A percentile compares a stretch with the other conserved stretches of the same genome.
Conservation (phyloP, 352 stramenopile genomes). For the Phytopythium boreale region DNA sequence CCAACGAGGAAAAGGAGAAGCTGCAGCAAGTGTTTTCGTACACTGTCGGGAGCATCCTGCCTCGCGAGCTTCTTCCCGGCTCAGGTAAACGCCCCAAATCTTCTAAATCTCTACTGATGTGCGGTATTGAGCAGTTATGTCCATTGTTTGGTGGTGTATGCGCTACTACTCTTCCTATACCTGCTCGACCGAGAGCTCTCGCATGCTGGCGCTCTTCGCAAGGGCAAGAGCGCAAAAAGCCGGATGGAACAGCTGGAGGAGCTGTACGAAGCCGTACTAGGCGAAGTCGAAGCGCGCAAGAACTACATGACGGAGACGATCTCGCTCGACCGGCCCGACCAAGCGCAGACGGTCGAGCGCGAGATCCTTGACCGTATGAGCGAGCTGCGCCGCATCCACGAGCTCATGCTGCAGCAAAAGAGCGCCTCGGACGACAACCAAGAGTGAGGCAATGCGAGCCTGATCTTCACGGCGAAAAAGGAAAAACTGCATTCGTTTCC, state of each 20-base stretch:
- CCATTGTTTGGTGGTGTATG: not conserved
- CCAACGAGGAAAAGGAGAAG: conserved; percentile 82
- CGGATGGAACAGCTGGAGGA: conserved; percentile 56
- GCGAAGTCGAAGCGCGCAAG: conserved; percentile 64
- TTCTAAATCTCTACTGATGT: not conserved
- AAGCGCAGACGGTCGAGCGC: conserved; percentile 42
- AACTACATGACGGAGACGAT: conserved; percentile 68
- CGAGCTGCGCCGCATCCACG: conserved; percentile 61
- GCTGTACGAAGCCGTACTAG: conserved; percentile 54
- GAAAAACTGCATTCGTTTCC: not conserved
- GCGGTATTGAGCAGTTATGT: not conserved
- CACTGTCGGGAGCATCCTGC: conserved; percentile 62
- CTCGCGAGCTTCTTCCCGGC: conserved; percentile 63
- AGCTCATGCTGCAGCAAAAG: conserved; percentile 53
- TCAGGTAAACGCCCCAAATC: conserved; percentile 52
- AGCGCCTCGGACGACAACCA: conserved; percentile 17
- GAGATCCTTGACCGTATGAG: conserved; percentile 62
- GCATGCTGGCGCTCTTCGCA: conserved; percentile 42
- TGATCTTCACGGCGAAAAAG: not conserved
- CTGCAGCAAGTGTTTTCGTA: conserved; percentile 80
- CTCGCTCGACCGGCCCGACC: conserved; percentile 37
- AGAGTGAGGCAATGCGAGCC: not conserved
- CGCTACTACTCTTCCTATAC: conserved; percentile 21
- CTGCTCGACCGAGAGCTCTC: conserved; percentile 58
- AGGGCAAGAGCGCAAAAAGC: conserved; percentile 30